phyloP scores from a whole-genome alignment of 176 grass and related monocot genomes.

The Phoenix roebelenii region DNA sequence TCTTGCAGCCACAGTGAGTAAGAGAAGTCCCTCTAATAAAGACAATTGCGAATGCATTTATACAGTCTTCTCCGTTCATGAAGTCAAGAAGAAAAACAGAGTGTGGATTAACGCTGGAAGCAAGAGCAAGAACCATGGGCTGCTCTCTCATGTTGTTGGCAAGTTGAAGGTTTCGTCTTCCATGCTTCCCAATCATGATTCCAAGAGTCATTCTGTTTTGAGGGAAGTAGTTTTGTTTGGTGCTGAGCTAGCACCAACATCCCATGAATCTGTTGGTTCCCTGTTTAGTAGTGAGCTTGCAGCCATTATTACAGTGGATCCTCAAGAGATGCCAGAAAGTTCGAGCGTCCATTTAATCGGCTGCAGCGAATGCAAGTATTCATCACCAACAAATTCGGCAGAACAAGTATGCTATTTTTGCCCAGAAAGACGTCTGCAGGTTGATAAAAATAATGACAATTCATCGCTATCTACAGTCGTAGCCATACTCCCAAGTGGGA shows the following conservation, averaged over 20 bases:
- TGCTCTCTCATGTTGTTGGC: constrained; percentile 56
- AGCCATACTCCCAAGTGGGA: constrained; percentile 63
- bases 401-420: constrained; percentile 20
- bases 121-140: constrained; percentile 64
- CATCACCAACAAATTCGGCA: constrained; percentile 3
- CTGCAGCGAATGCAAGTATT: neutral
- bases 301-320: constrained; percentile 44
- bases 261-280: constrained; percentile 32
- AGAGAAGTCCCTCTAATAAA: constrained; percentile 24
- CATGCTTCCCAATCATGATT: constrained; percentile 39
- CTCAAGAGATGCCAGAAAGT: constrained; percentile 30
- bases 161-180: constrained; percentile 38
- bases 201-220: constrained; percentile 23
- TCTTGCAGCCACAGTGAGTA: constrained; percentile 62
- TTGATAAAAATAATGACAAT: constrained; percentile 19
- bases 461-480: constrained; percentile 24
- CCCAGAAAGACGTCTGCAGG: constrained; percentile 23
- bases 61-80: constrained; percentile 59
- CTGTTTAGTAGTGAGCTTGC: constrained; percentile 50
- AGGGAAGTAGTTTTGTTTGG: constrained; percentile 87
- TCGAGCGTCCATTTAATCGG: constrained; percentile 18
- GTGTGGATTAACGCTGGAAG: constrained; percentile 49
- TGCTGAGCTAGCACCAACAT: constrained; percentile 32
- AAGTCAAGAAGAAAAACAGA: constrained; percentile 51
- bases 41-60: constrained; percentile 56